Conservation (phyloP, 1,139 yeast species). For the Zygosaccharomyces sapae region DNA sequence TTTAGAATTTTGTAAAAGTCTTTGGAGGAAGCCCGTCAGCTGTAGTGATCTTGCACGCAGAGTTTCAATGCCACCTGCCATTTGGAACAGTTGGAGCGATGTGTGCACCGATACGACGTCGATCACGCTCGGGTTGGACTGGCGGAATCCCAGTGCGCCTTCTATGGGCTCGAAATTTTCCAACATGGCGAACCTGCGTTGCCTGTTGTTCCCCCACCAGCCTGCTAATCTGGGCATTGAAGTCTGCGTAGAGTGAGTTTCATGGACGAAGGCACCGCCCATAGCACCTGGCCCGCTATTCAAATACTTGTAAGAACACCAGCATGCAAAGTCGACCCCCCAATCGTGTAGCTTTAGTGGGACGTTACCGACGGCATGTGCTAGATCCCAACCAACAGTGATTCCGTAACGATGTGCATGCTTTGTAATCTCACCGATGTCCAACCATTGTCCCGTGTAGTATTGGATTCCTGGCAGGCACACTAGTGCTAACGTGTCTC, state of each 20-base stretch:
- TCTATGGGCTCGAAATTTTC: constrained; percentile 73
- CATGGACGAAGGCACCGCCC: constrained; percentile 77
- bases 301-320: constrained; percentile 90
- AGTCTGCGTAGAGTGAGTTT: constrained; percentile 38
- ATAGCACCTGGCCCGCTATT: constrained; percentile 93
- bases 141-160: constrained; percentile 83
- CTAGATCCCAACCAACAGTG: constrained; percentile 90
- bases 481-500: constrained; percentile 66
- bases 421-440: constrained; percentile 62
- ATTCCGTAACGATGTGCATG: constrained; percentile 51
- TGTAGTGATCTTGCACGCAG: constrained; percentile 55
- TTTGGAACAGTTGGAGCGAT: constrained; percentile 57
- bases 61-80: constrained; percentile 59
- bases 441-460: constrained; percentile 85
- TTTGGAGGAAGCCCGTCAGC: constrained; percentile 56
- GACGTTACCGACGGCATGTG: constrained; percentile 91
- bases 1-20: constrained; percentile 42
- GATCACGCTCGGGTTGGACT: constrained; percentile 87
- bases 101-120: constrained; percentile 70
- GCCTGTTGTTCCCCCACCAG: constrained; percentile 91
- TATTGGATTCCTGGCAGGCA: constrained; percentile 87
- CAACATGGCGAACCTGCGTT: constrained; percentile 71
- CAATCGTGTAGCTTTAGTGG: constrained; percentile 74
- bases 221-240: constrained; percentile 76
- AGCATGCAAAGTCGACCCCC: constrained; percentile 88